These are phyloP conservation scores for Circinella minor DNA, from an alignment of 371 early-diverging fungal genomes.

Conservation along the genomic window DNA sequence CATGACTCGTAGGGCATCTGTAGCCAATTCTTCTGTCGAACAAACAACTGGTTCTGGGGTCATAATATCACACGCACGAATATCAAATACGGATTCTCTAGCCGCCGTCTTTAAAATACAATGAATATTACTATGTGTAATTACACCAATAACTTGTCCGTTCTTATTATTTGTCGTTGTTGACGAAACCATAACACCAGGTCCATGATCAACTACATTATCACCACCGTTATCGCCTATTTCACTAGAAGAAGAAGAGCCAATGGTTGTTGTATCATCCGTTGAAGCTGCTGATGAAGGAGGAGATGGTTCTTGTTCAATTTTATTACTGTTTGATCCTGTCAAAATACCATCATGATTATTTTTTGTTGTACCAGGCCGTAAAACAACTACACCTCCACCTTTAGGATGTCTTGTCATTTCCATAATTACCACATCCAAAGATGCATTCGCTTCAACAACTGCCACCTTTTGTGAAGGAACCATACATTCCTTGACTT, in stretches of 20 bases:
- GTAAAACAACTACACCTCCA: slow-evolving; percentile 43
- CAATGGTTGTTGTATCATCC: slow-evolving; percentile 14
- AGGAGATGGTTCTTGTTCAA: slow-evolving; percentile 6
- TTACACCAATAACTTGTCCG: slow-evolving; percentile 37
- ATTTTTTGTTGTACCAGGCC: too few species aligned
- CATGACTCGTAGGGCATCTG: slow-evolving; percentile 44
- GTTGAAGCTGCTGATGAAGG: slow-evolving; percentile 19
- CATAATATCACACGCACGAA: slow-evolving; percentile 49
- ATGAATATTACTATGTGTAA: slow-evolving; percentile 51
- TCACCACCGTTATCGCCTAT: neutral
- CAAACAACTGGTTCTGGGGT: slow-evolving; percentile 34
- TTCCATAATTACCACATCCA: slow-evolving; percentile 51
- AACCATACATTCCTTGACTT: slow-evolving; percentile 42
- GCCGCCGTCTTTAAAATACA: slow-evolving; percentile 36
- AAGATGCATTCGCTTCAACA: slow-evolving; percentile 29
- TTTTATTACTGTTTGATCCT: neutral
- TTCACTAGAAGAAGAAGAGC: neutral
- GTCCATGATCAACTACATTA: neutral
- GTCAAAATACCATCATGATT: neutral
- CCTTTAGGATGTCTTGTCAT: slow-evolving; percentile 50
- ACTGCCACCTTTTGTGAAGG: slow-evolving; percentile 30
- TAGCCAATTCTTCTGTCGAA: slow-evolving; percentile 33
- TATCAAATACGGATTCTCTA: slow-evolving; percentile 42
- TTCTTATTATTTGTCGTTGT: neutral
- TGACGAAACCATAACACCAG: neutral